Conservation (phyloP, 352 stramenopile genomes). For the Pythium aquatile region DNA sequence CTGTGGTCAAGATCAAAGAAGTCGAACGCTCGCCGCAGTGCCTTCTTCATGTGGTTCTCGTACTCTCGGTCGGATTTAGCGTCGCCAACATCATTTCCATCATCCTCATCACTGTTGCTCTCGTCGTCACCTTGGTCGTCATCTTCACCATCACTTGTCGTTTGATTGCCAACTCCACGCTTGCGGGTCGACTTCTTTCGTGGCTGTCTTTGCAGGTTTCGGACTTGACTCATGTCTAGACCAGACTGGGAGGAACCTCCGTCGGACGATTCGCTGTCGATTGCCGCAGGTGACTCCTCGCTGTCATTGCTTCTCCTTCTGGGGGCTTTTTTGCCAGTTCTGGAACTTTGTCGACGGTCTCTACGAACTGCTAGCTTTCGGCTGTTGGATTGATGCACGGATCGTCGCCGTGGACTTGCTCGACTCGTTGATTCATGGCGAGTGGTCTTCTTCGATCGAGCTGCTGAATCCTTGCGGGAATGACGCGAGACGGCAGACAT, state of each 20-base stretch:
- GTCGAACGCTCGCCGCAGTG: constrained; percentile 64
- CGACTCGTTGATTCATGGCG: background rate
- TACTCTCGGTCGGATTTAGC: constrained; percentile 61
- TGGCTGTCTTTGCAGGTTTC: constrained; percentile 2
- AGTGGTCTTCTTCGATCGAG: background rate
- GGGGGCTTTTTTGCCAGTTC: background rate
- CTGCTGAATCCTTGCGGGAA: background rate
- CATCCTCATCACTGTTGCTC: constrained; percentile 18
- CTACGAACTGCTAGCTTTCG: background rate
- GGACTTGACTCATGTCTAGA: constrained; percentile 17
- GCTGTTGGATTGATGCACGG: background rate
- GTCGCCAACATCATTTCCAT: background rate
- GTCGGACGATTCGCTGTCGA: background rate
- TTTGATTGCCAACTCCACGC: background rate
- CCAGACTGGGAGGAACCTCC: constrained; percentile 6
- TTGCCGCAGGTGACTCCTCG: background rate
- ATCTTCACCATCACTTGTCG: background rate
- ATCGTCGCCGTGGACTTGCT: background rate
- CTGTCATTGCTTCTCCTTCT: background rate
- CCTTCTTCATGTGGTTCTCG: constrained; percentile 53
- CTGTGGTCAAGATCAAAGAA: constrained; percentile 79
- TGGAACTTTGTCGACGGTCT: background rate
- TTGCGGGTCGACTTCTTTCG: background rate
- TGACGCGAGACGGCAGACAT: background rate
- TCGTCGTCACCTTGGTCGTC: constrained; percentile 7